A percentile compares a stretch with the other conserved stretches of the same genome.
These are phyloP conservation scores for Lipomyces orientalis DNA, from an alignment of 805 yeast species.

Conservation along the genomic window DNA sequence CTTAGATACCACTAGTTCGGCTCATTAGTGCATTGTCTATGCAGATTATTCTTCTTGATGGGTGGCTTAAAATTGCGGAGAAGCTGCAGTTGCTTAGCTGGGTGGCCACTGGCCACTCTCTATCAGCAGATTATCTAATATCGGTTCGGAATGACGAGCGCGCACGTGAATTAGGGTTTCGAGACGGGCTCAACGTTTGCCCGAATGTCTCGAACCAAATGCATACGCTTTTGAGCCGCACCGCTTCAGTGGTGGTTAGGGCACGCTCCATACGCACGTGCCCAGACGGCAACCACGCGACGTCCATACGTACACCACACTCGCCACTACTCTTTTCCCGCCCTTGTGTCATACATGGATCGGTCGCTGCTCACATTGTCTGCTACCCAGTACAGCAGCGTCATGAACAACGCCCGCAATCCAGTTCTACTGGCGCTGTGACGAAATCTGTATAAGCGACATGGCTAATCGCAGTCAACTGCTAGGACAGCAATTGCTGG, in stretches of 20 bases:
- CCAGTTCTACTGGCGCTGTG: background rate
- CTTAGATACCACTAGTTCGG: background rate
- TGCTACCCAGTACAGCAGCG: background rate
- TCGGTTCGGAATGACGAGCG: background rate
- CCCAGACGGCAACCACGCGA: no score
- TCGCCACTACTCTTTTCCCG: no score
- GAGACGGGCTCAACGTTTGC: background rate
- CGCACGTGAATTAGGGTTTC: background rate
- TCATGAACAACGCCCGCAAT: background rate
- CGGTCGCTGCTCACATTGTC: background rate
- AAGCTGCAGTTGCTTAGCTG: background rate
- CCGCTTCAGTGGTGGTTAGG: background rate
- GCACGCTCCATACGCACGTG: no score
- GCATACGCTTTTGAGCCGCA: background rate
- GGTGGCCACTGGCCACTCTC: background rate
- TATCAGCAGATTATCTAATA: background rate
- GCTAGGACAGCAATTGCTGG: conserved; percentile 4
- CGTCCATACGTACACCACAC: no score
- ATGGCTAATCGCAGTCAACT: background rate
- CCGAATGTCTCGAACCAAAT: no score
- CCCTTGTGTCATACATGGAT: no score
- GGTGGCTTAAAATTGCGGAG: background rate
- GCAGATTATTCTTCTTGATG: background rate
- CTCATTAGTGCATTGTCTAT: background rate
- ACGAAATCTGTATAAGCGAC: background rate